Conservation (phyloP, 2,329 filamentous ascomycete genomes). For the Talaromyces sp. region DNA sequence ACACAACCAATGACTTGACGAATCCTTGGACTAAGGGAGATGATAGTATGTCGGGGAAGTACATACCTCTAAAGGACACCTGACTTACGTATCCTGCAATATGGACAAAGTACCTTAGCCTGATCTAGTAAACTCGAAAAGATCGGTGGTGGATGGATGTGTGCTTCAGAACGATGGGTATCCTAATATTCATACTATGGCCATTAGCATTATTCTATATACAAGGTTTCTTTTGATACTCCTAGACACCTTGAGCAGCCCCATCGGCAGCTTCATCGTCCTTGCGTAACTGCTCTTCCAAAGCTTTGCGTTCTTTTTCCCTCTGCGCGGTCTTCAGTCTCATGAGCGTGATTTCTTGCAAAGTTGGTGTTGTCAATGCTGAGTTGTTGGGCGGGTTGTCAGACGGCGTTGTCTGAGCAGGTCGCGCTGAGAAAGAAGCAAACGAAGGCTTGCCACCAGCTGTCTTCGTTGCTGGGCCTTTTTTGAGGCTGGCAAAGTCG, state of each 20-base stretch:
- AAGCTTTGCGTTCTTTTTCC: slow-evolving; percentile 51
- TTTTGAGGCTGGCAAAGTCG: slow-evolving; percentile 37
- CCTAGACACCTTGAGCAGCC: slow-evolving; percentile 24
- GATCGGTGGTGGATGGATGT: not conserved
- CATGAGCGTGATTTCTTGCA: slow-evolving; percentile 55
- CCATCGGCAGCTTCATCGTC: slow-evolving; percentile 48
- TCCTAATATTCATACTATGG: slow-evolving; percentile 1
- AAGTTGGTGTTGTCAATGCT: slow-evolving; percentile 36
- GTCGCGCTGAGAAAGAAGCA: slow-evolving; percentile 13
- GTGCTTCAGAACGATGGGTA: slow-evolving; percentile 9
- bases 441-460: slow-evolving; percentile 19
- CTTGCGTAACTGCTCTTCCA: slow-evolving; percentile 55
- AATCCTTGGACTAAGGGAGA: not conserved
- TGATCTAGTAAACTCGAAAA: not conserved
- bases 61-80: not conserved
- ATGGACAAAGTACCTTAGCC: too few relatives aligned
- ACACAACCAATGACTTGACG: not conserved
- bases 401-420: slow-evolving; percentile 1
- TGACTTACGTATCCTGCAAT: not conserved
- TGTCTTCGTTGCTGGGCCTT: slow-evolving; percentile 23
- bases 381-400: slow-evolving; percentile 18
- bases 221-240: slow-evolving; percentile 2
- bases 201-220: slow-evolving; percentile 8
- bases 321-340: slow-evolving; percentile 58
- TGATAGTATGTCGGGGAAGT: not conserved